Evolutionary conservation across 2,329 filamentous ascomycete species (phyloP).

Genomic region (Xylariaceae sp.): DNA sequence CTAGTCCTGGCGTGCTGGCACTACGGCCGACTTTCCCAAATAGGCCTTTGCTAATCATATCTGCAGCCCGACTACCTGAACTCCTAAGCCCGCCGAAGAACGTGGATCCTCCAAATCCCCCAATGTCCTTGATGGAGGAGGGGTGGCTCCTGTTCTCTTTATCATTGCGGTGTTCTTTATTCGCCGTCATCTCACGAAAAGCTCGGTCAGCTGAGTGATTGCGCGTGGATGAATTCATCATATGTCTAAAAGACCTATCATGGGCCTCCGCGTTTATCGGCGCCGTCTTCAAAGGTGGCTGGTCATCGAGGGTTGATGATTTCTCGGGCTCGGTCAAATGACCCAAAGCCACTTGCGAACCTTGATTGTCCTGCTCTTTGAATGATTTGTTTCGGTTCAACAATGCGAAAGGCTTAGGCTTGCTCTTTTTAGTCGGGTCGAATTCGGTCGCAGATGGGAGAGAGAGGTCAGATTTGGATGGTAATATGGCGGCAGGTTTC

Average conservation of each 20-base stretch:
- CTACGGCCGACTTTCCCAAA: slow-evolving; percentile 73
- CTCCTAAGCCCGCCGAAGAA: slow-evolving; percentile 71
- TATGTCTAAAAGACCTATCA: slow-evolving; percentile 63
- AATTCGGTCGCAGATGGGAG: slow-evolving; percentile 44
- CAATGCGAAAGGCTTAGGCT: slow-evolving; percentile 51
- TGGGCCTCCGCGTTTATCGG: slow-evolving; percentile 48
- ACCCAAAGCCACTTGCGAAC: slow-evolving; percentile 31
- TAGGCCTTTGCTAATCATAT: slow-evolving; percentile 74
- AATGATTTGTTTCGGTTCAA: slow-evolving; percentile 48
- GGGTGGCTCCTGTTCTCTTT: slow-evolving; percentile 45
- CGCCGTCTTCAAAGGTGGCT: slow-evolving; percentile 52
- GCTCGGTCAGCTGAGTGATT: slow-evolving; percentile 70
- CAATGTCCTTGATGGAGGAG: slow-evolving; percentile 54
- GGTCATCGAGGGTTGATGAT: slow-evolving; percentile 32
- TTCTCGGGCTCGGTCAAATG: slow-evolving; percentile 36
- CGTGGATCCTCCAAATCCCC: slow-evolving; percentile 54
- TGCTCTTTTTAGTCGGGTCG: slow-evolving; percentile 44
- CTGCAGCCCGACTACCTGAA: slow-evolving; percentile 67
- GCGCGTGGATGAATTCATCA: slow-evolving; percentile 58
- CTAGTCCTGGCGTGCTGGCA: slow-evolving; percentile 63
- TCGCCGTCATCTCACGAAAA: slow-evolving; percentile 38
- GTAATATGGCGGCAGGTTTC: slow-evolving; percentile 37
- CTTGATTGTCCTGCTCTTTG: slow-evolving; percentile 39
- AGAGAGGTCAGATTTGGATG: slow-evolving; percentile 49
- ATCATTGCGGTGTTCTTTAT: slow-evolving; percentile 42